A percentile compares a stretch with the other conserved stretches of the same genome.
Evolutionary conservation across 2,329 filamentous ascomycete genomes (phyloP).

Genomic region (Dissoconium aciculare): DNA sequence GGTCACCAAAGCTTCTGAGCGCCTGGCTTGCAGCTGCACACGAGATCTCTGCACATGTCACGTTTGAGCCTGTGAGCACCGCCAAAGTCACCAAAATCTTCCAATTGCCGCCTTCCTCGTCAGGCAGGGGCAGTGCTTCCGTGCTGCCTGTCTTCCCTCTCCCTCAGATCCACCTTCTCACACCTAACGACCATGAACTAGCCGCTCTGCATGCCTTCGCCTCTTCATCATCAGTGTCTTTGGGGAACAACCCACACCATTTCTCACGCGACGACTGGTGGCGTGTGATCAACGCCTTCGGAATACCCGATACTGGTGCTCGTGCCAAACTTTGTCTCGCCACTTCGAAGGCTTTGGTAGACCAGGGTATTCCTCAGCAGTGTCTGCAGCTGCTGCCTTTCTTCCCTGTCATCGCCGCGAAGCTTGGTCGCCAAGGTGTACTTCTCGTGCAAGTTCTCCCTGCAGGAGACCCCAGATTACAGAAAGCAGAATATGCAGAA

Average conservation of each 20-base stretch:
- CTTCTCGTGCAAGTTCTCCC: constrained; percentile 58
- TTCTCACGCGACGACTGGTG: constrained; percentile 66
- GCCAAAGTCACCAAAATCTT: constrained; percentile 64
- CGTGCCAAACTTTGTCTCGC: constrained; percentile 55
- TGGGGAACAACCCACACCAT: constrained; percentile 46
- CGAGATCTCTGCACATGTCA: constrained; percentile 42
- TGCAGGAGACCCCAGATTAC: constrained; percentile 52
- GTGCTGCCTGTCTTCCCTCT: no score
- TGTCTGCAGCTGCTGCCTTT: constrained; percentile 74
- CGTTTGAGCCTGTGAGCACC: constrained; percentile 79
- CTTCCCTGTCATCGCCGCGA: constrained; percentile 71
- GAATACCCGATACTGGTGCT: constrained; percentile 53
- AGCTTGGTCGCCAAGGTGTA: constrained; percentile 62
- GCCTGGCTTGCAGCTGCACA: constrained; percentile 52
- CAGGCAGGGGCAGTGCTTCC: no score
- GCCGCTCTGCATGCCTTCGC: constrained; percentile 63
- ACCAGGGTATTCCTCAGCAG: constrained; percentile 71
- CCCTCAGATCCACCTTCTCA: constrained; percentile 61
- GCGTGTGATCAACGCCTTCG: constrained; percentile 60
- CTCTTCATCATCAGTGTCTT: no score
- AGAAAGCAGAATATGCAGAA: constrained; percentile 42
- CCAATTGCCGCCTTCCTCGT: no score
- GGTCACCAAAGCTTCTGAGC: constrained; percentile 51
- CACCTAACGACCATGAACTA: constrained; percentile 74
- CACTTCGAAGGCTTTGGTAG: constrained; percentile 53